Conservation (phyloP, 306 rosid genomes). For the Purshia tridentata region DNA sequence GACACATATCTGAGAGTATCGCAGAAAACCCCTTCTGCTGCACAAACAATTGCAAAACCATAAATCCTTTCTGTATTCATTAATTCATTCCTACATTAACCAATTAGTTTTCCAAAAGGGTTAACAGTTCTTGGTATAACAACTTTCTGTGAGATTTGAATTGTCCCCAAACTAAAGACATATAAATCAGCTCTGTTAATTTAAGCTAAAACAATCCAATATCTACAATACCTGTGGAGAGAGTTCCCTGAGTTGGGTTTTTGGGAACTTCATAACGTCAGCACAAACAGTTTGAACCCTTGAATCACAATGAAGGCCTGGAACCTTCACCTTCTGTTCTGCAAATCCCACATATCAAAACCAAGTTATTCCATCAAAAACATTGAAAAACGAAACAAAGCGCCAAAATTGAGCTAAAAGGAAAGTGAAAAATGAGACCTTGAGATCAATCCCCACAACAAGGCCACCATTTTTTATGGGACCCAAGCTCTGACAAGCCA, state of each 20-base stretch:
- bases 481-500: slow-evolving; percentile 89
- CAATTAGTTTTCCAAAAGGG: not conserved
- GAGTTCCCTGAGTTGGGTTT: slow-evolving; percentile 40
- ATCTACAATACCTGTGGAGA: slow-evolving; percentile 57
- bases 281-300: slow-evolving; percentile 74
- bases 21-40: slow-evolving; percentile 69
- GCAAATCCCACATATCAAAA: slow-evolving; percentile 37
- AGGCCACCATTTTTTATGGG: slow-evolving; percentile 58
- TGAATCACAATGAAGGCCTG: slow-evolving; percentile 70
- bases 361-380: not conserved
- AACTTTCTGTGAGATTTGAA: slow-evolving; percentile 46
- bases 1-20: slow-evolving; percentile 92
- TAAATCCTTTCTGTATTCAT: not conserved
- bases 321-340: slow-evolving; percentile 87
- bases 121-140: not conserved
- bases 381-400: not conserved
- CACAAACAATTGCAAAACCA: slow-evolving; percentile 20
- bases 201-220: not conserved
- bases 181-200: slow-evolving; percentile 44
- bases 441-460: slow-evolving; percentile 79
- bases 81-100: not conserved
- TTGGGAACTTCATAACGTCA: slow-evolving; percentile 69
- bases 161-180: slow-evolving; percentile 34
- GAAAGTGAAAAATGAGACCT: slow-evolving; percentile 38
- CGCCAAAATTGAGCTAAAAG: not conserved